A percentile compares a stretch with the other conserved stretches of the same genome.
phyloP scores from a whole-genome alignment of 192 early-diverging fungal species.

The Rhizophagus clarus region DNA sequence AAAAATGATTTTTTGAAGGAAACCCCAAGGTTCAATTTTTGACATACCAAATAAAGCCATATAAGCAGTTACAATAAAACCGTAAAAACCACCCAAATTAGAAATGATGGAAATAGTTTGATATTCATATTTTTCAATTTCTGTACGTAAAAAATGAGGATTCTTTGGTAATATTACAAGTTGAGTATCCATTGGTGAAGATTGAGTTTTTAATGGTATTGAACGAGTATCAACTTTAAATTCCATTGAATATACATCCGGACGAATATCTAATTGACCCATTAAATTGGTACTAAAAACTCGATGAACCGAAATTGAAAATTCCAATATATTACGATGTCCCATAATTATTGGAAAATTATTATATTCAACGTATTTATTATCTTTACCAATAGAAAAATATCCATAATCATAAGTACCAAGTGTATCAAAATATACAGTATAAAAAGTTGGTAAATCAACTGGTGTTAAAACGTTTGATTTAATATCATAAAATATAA shows the following conservation, averaged over 20 bases:
- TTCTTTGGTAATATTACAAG: not conserved
- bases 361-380: not conserved
- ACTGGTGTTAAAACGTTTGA: not conserved
- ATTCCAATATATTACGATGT: not conserved
- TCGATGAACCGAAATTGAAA: not conserved
- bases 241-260: not conserved
- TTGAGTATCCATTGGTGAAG: no score
- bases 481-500: no score
- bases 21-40: constrained; percentile 4
- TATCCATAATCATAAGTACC: not conserved
- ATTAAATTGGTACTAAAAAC: not conserved
- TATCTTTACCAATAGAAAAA: not conserved
- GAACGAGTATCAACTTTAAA: not conserved
- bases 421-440: not conserved
- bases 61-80: not conserved
- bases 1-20: not conserved
- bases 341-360: not conserved
- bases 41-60: constrained; percentile 7
- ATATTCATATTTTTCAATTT: not conserved
- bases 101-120: not conserved
- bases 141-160: not conserved
- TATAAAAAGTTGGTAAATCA: not conserved
- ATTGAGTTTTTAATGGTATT: not conserved
- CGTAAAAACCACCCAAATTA: constrained; percentile 4
- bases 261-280: not conserved